phyloP scores from a whole-genome alignment of 2,329 filamentous ascomycete species.

The Knoxdaviesia proteae region DNA sequence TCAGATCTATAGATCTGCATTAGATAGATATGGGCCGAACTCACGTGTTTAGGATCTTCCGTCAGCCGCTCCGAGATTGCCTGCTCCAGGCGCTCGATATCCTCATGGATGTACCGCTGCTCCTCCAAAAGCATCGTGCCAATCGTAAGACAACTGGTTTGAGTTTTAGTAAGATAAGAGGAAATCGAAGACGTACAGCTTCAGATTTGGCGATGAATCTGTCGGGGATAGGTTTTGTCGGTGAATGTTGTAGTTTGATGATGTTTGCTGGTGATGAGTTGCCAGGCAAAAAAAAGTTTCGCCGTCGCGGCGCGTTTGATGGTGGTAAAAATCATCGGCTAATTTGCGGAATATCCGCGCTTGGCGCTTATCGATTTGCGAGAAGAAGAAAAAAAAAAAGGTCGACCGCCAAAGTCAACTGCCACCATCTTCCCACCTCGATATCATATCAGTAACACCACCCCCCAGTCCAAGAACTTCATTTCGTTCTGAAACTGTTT shows the following conservation, averaged over 20 bases:
- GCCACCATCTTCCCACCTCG: neutral
- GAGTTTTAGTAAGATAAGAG: too few relatives aligned
- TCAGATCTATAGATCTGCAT: neutral
- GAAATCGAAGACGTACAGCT: too few relatives aligned
- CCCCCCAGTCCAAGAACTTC: neutral
- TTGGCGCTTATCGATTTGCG: too few relatives aligned
- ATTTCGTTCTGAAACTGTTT: neutral
- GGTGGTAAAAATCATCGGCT: too few relatives aligned
- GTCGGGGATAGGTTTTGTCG: too few relatives aligned
- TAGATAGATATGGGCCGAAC: conserved; percentile 12
- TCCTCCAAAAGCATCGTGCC: conserved; percentile 66
- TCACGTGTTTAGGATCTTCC: conserved; percentile 73
- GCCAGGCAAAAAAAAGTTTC: neutral
- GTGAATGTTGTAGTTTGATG: too few relatives aligned
- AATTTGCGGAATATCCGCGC: too few relatives aligned
- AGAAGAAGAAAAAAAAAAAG: neutral
- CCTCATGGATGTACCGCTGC: conserved; percentile 84
- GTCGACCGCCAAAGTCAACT: neutral
- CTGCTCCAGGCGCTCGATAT: conserved; percentile 87
- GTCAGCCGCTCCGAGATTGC: conserved; percentile 74
- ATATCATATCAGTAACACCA: neutral
- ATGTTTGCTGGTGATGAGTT: too few relatives aligned
- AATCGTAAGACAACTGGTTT: neutral
- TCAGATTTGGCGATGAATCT: too few relatives aligned
- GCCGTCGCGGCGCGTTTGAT: too few relatives aligned